These are phyloP conservation scores for Calocera viscosa DNA, from an alignment of 768 basidiomycete genomes.

Conservation along the genomic window DNA sequence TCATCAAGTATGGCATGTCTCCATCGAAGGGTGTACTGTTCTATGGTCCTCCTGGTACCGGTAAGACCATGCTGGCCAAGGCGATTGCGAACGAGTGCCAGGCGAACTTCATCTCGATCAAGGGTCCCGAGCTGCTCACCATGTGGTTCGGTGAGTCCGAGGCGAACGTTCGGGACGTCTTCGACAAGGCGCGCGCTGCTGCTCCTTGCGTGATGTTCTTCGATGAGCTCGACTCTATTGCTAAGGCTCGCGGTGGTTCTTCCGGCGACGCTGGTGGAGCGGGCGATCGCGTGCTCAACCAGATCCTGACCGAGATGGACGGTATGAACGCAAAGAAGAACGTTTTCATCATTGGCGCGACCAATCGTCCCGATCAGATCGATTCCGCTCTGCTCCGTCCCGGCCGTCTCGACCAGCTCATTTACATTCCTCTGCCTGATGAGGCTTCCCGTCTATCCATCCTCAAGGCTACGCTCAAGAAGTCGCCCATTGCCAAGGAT, in stretches of 20 bases:
- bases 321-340: slow-evolving; percentile 99
- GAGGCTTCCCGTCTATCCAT: slow-evolving; percentile 84
- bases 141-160: slow-evolving; percentile 99
- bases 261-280: slow-evolving; percentile 90
- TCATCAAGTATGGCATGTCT: slow-evolving; percentile 99
- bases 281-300: slow-evolving; percentile 94
- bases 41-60: slow-evolving; percentile 99
- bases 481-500: slow-evolving; percentile 69
- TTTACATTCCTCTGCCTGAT: slow-evolving; percentile 97
- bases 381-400: slow-evolving; percentile 87
- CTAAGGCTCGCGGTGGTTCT: slow-evolving; percentile 79
- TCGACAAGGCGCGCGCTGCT: slow-evolving; percentile 98
- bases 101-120: slow-evolving; percentile 99
- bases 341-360: slow-evolving; percentile 95
- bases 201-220: slow-evolving; percentile 99
- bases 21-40: slow-evolving; percentile 99
- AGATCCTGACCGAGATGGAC: slow-evolving; percentile 96
- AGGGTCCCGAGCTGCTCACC: slow-evolving; percentile 95
- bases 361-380: slow-evolving; percentile 93
- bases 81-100: slow-evolving; percentile 99
- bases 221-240: slow-evolving; percentile 97
- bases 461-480: slow-evolving; percentile 80
- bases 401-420: slow-evolving; percentile 96
- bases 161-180: slow-evolving; percentile 98
- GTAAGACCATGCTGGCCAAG: slow-evolving; percentile 97